Evolutionary conservation across 352 stramenopile genomes (phyloP).

Genomic region (Phytophthora crassamura): DNA sequence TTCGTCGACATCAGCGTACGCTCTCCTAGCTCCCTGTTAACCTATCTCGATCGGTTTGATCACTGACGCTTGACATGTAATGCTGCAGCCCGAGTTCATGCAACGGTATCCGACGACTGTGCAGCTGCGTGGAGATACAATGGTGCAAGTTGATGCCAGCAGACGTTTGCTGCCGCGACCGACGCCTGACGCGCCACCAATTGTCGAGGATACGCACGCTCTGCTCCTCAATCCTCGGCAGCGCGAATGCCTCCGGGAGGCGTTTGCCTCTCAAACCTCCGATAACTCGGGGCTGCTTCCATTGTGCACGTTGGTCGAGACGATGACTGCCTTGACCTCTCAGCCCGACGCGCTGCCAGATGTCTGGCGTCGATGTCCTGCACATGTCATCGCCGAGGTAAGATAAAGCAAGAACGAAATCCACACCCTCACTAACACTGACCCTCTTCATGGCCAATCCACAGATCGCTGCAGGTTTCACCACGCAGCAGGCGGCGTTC

Average conservation of each 20-base stretch:
- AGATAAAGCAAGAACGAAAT: background rate
- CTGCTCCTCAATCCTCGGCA: conserved; percentile 61
- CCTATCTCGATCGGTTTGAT: background rate
- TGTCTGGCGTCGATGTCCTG: conserved; percentile 46
- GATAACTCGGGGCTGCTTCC: conserved; percentile 34
- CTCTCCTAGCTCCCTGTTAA: background rate
- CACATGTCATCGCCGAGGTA: conserved; percentile 60
- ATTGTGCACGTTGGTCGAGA: conserved; percentile 40
- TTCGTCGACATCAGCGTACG: conserved; percentile 69
- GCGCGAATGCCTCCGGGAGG: conserved; percentile 27
- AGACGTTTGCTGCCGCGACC: conserved; percentile 45
- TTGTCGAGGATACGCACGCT: conserved; percentile 52
- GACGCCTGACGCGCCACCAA: conserved; percentile 39
- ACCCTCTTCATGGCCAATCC: background rate
- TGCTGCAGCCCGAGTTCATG: conserved; percentile 49
- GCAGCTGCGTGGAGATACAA: conserved; percentile 67
- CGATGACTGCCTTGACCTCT: conserved; percentile 40
- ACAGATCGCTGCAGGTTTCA: conserved; percentile 52
- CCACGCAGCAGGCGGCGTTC: conserved; percentile 26
- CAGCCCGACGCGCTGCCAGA: conserved; percentile 47
- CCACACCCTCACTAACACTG: background rate
- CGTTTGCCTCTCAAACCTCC: conserved; percentile 21
- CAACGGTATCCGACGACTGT: conserved; percentile 62
- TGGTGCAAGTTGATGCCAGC: conserved; percentile 44
- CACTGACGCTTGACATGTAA: conserved; percentile 1